Conservation (phyloP, 225 moss, liverwort and hornwort species). For the Polytrichum formosum region DNA sequence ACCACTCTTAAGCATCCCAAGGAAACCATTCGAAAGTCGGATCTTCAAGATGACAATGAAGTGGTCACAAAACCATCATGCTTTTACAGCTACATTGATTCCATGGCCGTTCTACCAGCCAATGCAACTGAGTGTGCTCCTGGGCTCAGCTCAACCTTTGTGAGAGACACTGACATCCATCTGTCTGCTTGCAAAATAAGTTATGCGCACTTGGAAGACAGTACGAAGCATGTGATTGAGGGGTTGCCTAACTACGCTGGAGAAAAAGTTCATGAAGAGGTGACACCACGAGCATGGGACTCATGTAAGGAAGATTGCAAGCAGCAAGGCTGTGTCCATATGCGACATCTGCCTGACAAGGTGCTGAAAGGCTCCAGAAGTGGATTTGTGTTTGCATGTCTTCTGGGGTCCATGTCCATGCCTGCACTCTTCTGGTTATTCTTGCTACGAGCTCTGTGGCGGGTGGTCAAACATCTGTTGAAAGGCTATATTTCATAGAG, state of each 20-base stretch:
- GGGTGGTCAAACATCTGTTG: constrained; percentile 27
- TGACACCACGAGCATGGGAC: background rate
- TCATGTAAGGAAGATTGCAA: constrained; percentile 10
- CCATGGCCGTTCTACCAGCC: constrained; percentile 5
- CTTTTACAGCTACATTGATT: background rate
- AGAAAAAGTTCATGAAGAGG: background rate
- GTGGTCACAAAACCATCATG: background rate
- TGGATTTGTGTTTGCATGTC: constrained; percentile 59
- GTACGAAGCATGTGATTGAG: constrained; percentile 8
- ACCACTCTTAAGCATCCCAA: constrained; percentile 12
- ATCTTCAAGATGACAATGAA: constrained; percentile 7
- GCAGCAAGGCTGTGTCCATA: constrained; percentile 2
- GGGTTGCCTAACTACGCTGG: background rate
- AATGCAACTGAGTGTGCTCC: constrained; percentile 3
- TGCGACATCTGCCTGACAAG: constrained; percentile 7
- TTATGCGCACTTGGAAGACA: background rate
- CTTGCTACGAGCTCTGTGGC: constrained; percentile 24
- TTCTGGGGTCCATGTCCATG: constrained; percentile 36
- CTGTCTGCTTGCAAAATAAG: constrained; percentile 10
- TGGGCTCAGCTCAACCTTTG: constrained; percentile 1
- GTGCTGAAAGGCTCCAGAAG: constrained; percentile 42
- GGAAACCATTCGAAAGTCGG: constrained; percentile 27
- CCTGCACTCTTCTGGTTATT: constrained; percentile 40
- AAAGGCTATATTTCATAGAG: background rate
- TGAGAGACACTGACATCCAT: constrained; percentile 8